phyloP scores from a whole-genome alignment of 108 stramenopile species.

The Conticribra guillardii region DNA sequence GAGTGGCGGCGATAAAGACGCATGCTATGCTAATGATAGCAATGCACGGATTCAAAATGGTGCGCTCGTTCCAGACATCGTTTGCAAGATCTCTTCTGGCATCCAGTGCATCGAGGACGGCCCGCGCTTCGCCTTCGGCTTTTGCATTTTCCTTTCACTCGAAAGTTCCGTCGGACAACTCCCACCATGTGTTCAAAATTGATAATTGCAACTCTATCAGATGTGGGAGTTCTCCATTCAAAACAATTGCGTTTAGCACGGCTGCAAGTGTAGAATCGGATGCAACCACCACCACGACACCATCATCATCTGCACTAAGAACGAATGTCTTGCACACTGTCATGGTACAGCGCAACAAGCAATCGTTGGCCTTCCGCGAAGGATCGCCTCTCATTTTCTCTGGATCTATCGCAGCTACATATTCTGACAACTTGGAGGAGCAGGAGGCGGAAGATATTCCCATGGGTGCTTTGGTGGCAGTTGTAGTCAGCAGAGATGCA shows the following conservation, averaged over 20 bases:
- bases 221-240: no score
- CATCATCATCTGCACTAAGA: not conserved
- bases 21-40: not conserved
- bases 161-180: no score
- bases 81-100: no score
- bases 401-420: constrained; percentile 59
- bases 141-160: no score
- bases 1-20: not conserved
- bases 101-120: not conserved
- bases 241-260: not conserved
- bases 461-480: constrained; percentile 63
- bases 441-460: constrained; percentile 24
- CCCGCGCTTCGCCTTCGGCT: no score
- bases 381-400: constrained; percentile 78
- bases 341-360: constrained; percentile 69
- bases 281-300: not conserved
- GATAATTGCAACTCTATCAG: no score
- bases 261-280: not conserved
- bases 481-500: constrained; percentile 56
- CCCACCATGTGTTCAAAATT: no score
- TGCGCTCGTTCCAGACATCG: not conserved
- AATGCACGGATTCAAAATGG: not conserved
- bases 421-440: constrained; percentile 15
- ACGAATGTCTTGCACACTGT: constrained; percentile 45
- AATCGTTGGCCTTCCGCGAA: constrained; percentile 75